These are phyloP conservation scores for Aegle marmelos DNA, from an alignment of 345 rosid species.

Conservation along the genomic window DNA sequence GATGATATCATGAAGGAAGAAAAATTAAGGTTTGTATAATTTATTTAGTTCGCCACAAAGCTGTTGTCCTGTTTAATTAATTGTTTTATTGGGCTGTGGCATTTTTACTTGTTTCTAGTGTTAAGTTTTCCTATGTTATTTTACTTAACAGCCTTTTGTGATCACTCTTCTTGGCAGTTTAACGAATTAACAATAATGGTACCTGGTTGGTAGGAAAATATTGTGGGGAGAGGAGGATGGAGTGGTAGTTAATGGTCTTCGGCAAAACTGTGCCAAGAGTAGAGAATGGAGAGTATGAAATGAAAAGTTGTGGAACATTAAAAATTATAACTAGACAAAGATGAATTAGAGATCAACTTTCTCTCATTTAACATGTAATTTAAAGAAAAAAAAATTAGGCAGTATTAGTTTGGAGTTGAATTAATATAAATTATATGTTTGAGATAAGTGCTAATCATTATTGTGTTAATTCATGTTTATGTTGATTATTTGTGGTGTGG, in stretches of 20 bases:
- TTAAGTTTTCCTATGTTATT: not conserved
- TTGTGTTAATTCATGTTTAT: not conserved
- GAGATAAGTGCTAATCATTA: not conserved
- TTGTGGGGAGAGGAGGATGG: not conserved
- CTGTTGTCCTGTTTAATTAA: not conserved
- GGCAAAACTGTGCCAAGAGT: not conserved
- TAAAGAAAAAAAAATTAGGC: no score
- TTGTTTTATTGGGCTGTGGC: not conserved
- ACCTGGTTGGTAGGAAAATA: not conserved
- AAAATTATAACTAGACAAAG: not conserved
- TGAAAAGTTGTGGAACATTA: not conserved
- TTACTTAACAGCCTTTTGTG: not conserved
- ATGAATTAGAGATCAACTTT: not conserved
- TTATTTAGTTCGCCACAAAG: not conserved
- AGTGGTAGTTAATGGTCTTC: not conserved
- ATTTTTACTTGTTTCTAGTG: not conserved
- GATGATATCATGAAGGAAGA: slow-evolving; percentile 81
- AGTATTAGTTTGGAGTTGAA: not conserved
- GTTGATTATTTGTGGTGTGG: not conserved
- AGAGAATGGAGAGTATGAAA: not conserved
- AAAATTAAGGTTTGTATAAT: slow-evolving; percentile 56
- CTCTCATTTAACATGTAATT: not conserved
- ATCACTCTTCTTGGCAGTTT: not conserved
- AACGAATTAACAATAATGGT: not conserved
- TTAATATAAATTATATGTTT: not conserved